These are phyloP conservation scores for Blumeriella jaapii DNA, from an alignment of 2,329 filamentous ascomycete genomes.

Conservation along the genomic window DNA sequence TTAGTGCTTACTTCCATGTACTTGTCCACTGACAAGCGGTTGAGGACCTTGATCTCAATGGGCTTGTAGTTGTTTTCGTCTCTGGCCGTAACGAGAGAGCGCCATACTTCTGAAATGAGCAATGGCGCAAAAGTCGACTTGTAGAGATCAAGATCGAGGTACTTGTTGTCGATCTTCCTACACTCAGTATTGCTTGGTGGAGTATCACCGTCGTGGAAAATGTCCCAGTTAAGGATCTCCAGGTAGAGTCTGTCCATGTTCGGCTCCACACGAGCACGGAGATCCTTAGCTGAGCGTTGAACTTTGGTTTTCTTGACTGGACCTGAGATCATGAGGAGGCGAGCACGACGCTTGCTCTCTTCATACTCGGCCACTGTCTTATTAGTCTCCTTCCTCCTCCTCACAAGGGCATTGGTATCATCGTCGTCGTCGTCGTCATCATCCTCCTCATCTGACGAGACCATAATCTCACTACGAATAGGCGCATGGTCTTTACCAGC, in stretches of 20 bases:
- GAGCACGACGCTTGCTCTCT: conserved; percentile 33
- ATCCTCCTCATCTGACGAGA: conserved; percentile 63
- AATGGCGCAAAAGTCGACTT: conserved; percentile 84
- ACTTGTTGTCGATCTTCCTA: conserved; percentile 64
- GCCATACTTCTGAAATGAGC: conserved; percentile 88
- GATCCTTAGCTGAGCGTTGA: conserved; percentile 76
- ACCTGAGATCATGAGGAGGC: conserved; percentile 44
- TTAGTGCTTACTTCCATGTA: conserved; percentile 86
- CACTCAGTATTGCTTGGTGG: conserved; percentile 70
- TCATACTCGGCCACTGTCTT: conserved; percentile 32
- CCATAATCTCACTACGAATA: conserved; percentile 79
- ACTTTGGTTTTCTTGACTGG: conserved; percentile 79
- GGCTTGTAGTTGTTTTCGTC: conserved; percentile 73
- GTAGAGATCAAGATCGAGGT: conserved; percentile 66
- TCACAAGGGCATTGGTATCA: conserved; percentile 34
- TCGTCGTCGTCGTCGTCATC: conserved; percentile 60
- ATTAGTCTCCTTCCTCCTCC: conserved; percentile 30
- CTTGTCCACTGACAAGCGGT: conserved; percentile 79
- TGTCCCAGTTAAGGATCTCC: conserved; percentile 85
- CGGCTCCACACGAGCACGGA: conserved; percentile 83
- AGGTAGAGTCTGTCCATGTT: conserved; percentile 78
- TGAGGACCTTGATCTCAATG: conserved; percentile 80
- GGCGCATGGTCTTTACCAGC: conserved; percentile 68
- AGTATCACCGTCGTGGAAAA: conserved; percentile 79
- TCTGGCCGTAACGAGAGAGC: conserved; percentile 79